Evolutionary conservation across 345 rosid genomes (phyloP).

Genomic region (Alliaria petiolata): DNA sequence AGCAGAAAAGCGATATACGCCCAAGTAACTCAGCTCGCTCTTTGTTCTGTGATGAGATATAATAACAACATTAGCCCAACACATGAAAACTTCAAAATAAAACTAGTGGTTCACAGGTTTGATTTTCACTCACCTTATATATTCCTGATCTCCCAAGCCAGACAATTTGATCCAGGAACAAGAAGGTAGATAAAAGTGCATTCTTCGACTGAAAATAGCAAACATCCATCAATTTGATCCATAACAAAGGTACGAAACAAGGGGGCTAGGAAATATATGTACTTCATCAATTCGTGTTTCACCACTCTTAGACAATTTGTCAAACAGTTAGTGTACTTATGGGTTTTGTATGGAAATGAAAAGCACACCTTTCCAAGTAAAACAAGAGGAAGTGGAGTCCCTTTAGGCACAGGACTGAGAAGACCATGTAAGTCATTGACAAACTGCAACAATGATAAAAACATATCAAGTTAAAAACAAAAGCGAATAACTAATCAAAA

Average conservation of each 20-base stretch:
- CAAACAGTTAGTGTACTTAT: not conserved
- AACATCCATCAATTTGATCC: slow-evolving; percentile 4
- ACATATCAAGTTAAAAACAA: not conserved
- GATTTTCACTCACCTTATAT: slow-evolving; percentile 58
- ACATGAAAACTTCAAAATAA: not conserved
- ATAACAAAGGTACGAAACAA: not conserved
- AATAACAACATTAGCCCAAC: not conserved
- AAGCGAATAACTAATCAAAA: not conserved
- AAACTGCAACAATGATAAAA: slow-evolving; percentile 52
- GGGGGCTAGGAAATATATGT: too few species aligned
- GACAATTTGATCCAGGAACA: slow-evolving; percentile 95
- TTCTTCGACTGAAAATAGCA: slow-evolving; percentile 72
- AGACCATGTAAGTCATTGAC: slow-evolving; percentile 92
- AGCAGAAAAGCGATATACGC: slow-evolving; percentile 92
- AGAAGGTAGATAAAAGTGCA: slow-evolving; percentile 85
- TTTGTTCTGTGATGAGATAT: slow-evolving; percentile 55
- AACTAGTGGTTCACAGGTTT: not conserved
- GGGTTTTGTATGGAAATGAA: not conserved
- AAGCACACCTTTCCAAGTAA: slow-evolving; percentile 75
- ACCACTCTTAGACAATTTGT: not conserved
- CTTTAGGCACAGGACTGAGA: slow-evolving; percentile 86
- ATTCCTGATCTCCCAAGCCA: slow-evolving; percentile 97
- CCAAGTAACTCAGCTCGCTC: slow-evolving; percentile 81
- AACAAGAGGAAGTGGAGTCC: slow-evolving; percentile 90
- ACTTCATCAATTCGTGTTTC: too few species aligned